Percentiles rank a stretch among this genome's conserved stretches.
Evolutionary conservation across 139 green algal species (phyloP).

Genomic region (Coccomyxa sp.): DNA sequence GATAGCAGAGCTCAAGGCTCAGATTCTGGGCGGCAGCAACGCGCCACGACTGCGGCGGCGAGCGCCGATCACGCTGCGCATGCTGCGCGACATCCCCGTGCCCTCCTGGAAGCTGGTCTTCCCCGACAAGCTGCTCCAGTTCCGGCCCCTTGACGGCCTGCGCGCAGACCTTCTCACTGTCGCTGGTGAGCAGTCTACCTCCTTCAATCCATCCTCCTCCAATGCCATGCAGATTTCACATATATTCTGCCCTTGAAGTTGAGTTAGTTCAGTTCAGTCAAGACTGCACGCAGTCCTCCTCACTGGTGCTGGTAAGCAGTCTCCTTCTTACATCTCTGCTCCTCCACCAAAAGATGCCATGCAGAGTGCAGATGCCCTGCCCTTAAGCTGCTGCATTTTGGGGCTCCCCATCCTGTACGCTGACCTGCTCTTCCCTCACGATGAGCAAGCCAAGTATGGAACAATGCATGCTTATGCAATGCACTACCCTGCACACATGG

Average conservation of each 20-base stretch:
- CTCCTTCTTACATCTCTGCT: not conserved
- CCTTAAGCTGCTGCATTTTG: not conserved
- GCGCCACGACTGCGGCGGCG: not conserved
- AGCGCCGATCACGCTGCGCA: conserved; percentile 12
- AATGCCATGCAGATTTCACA: not conserved
- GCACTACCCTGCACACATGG: not conserved
- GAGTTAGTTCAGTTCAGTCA: not conserved
- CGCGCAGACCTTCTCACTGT: conserved; percentile 32
- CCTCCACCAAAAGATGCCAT: not conserved
- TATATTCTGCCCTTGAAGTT: not conserved
- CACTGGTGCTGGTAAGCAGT: not conserved
- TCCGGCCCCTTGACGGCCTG: conserved; percentile 39
- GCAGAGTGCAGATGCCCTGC: not conserved
- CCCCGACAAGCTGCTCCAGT: conserved; percentile 52
- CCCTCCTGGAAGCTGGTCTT: conserved; percentile 37
- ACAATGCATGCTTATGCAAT: not conserved
- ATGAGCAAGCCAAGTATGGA: not conserved
- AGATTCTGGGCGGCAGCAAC: not conserved
- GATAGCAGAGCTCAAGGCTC: conserved; percentile 4
- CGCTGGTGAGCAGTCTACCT: conserved; percentile 5
- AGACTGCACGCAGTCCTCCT: not conserved
- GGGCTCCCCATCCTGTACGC: too few relatives aligned
- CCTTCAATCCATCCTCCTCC: not conserved
- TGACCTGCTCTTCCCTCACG: not conserved
- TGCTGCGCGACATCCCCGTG: conserved; percentile 29